These are phyloP conservation scores for Monosporascus sp. DNA, from an alignment of 2,329 filamentous ascomycete genomes.

Conservation along the genomic window DNA sequence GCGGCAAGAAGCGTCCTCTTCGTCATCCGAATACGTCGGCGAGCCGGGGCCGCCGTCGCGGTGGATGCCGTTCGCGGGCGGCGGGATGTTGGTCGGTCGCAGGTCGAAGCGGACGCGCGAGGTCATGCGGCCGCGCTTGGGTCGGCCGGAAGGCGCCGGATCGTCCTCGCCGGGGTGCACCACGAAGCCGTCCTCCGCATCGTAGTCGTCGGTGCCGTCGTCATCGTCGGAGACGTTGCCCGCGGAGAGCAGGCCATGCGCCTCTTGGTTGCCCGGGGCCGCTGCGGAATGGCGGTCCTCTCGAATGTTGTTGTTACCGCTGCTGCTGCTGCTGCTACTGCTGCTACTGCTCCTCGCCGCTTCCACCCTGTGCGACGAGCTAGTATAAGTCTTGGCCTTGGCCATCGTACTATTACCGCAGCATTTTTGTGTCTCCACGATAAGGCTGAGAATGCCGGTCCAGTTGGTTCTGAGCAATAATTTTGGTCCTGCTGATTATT, in stretches of 20 bases:
- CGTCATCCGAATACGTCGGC: conserved; percentile 19
- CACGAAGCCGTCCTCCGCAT: conserved; percentile 18
- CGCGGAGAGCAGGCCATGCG: conserved; percentile 32
- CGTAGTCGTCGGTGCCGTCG: conserved; percentile 17
- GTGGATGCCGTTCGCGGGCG: conserved; percentile 18
- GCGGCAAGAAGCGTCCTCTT: conserved; percentile 5
- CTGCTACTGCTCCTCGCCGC: conserved; percentile 1
- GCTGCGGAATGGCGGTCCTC: conserved; percentile 14
- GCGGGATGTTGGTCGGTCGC: conserved; percentile 25
- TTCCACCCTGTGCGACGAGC: conserved; percentile 19
- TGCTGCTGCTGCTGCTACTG: neutral
- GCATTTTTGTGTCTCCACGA: conserved; percentile 28
- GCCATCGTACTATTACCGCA: conserved; percentile 36
- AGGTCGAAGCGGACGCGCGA: conserved; percentile 60
- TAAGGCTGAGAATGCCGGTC: conserved; percentile 1
- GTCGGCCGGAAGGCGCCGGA: conserved; percentile 6
- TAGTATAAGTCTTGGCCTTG: conserved; percentile 33
- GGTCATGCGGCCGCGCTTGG: conserved; percentile 45
- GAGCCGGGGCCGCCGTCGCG: neutral
- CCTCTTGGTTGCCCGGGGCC: conserved; percentile 29
- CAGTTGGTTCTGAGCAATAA: conserved; percentile 7
- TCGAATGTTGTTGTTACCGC: conserved; percentile 6
- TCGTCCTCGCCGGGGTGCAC: conserved; percentile 16
- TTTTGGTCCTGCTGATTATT: neutral
- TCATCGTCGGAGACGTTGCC: conserved; percentile 19